phyloP scores from a whole-genome alignment of 2,329 filamentous ascomycete genomes.

The Colletotrichum sidae region DNA sequence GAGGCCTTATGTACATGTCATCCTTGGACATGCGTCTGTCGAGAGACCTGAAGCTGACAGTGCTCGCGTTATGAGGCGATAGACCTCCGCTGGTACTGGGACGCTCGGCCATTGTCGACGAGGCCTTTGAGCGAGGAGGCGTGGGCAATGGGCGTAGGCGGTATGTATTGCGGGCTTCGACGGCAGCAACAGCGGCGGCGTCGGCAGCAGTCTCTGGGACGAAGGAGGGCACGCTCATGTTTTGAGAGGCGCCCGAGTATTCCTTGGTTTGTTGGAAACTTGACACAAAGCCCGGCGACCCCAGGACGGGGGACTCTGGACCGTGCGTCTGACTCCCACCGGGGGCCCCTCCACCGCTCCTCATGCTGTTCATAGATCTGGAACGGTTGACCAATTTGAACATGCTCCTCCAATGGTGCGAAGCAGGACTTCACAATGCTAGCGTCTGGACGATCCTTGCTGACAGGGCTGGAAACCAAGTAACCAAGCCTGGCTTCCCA shows the following conservation, averaged over 20 bases:
- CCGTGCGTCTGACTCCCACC: slow-evolving; percentile 40
- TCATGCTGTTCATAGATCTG: slow-evolving; percentile 44
- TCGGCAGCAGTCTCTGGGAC: slow-evolving; percentile 44
- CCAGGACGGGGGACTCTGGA: slow-evolving; percentile 39
- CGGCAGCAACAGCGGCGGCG: slow-evolving; percentile 44
- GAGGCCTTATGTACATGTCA: slow-evolving; percentile 50
- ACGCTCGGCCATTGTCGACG: slow-evolving; percentile 46
- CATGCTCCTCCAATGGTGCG: slow-evolving; percentile 43
- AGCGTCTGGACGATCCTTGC: slow-evolving; percentile 33
- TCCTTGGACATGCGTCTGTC: slow-evolving; percentile 60
- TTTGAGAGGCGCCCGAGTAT: slow-evolving; percentile 45
- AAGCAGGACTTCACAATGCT: slow-evolving; percentile 29
- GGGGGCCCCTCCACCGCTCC: slow-evolving; percentile 38
- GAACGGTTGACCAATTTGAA: slow-evolving; percentile 48
- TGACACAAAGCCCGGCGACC: slow-evolving; percentile 49
- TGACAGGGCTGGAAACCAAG: slow-evolving; percentile 30
- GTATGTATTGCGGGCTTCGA: slow-evolving; percentile 41
- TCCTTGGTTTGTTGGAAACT: slow-evolving; percentile 48
- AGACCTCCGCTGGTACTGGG: slow-evolving; percentile 56
- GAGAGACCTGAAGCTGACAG: slow-evolving; percentile 44
- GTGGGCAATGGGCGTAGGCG: slow-evolving; percentile 39
- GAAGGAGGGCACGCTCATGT: slow-evolving; percentile 44
- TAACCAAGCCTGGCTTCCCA: slow-evolving; percentile 22
- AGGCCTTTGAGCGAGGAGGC: slow-evolving; percentile 37
- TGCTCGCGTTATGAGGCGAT: slow-evolving; percentile 40